These are phyloP conservation scores for Cutaneotrichosporon cutaneum DNA, from an alignment of 1,284 basidiomycete species.

Conservation along the genomic window DNA sequence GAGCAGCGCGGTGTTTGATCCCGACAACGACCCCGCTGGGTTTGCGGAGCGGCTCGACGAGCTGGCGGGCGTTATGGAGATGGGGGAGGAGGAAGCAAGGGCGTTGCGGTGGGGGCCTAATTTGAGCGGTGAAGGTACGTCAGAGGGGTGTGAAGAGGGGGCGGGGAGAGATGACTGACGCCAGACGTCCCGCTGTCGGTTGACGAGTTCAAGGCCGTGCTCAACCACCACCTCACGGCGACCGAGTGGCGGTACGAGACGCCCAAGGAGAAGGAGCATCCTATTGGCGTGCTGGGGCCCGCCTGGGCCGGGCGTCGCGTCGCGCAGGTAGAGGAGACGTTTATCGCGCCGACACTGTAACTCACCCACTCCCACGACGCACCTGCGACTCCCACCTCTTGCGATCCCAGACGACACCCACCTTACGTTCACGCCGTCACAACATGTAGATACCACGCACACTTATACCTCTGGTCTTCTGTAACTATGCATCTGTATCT, in stretches of 20 bases:
- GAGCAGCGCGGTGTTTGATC: slow-evolving; percentile 36
- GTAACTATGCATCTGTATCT: not conserved
- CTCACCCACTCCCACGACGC: no score
- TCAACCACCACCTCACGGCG: slow-evolving; percentile 37
- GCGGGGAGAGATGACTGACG: slow-evolving; percentile 5
- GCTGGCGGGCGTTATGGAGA: slow-evolving; percentile 44
- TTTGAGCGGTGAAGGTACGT: slow-evolving; percentile 5
- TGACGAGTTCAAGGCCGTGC: slow-evolving; percentile 32
- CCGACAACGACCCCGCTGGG: slow-evolving; percentile 40
- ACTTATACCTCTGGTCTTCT: not conserved
- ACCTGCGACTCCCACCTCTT: no score
- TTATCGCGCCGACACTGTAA: not conserved
- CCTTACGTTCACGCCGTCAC: not conserved
- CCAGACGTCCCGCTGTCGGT: slow-evolving; percentile 19
- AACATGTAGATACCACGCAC: not conserved
- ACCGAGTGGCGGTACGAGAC: slow-evolving; percentile 45
- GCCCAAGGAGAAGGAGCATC: not conserved
- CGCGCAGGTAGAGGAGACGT: not conserved
- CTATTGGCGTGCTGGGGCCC: not conserved
- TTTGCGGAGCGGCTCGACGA: slow-evolving; percentile 46
- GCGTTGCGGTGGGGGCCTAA: slow-evolving; percentile 43
- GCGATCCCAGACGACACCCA: no score
- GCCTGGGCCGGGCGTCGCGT: not conserved
- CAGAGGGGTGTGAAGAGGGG: not conserved
- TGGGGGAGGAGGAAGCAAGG: slow-evolving; percentile 40